Conservation (phyloP, 108 stramenopile species). For the Skeletonema menzelii region DNA sequence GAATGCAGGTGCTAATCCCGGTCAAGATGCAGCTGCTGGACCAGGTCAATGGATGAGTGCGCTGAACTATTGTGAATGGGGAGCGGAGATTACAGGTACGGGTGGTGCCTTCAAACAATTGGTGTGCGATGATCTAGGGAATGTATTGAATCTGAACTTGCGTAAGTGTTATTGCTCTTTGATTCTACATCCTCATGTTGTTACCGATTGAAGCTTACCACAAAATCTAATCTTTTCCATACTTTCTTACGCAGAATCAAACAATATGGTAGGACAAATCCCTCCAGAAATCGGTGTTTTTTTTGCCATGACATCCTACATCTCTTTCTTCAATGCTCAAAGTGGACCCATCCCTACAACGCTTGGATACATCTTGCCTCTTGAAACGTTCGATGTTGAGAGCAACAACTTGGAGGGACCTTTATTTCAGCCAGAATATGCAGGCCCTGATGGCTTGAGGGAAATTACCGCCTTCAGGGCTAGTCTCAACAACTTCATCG, state of each 20-base stretch:
- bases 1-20: slow-evolving; percentile 53
- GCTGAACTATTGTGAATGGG: slow-evolving; percentile 49
- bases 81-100: slow-evolving; percentile 6
- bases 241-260: slow-evolving; percentile 35
- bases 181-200: too few relatives aligned
- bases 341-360: slow-evolving; percentile 39
- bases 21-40: slow-evolving; percentile 14
- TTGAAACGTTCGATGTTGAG: slow-evolving; percentile 50
- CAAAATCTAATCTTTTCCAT: not conserved
- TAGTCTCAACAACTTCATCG: slow-evolving; percentile 62
- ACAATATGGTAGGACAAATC: slow-evolving; percentile 58
- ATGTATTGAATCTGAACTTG: slow-evolving; percentile 46
- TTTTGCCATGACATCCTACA: slow-evolving; percentile 38
- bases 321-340: slow-evolving; percentile 45
- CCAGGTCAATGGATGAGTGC: slow-evolving; percentile 36
- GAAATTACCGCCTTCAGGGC: slow-evolving; percentile 42
- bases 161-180: slow-evolving; percentile 26
- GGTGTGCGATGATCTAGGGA: slow-evolving; percentile 49
- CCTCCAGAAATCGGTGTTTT: slow-evolving; percentile 61
- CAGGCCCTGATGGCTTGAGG: slow-evolving; percentile 30
- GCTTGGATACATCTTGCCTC: slow-evolving; percentile 30
- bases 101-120: slow-evolving; percentile 29
- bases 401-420: slow-evolving; percentile 45
- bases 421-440: slow-evolving; percentile 42
- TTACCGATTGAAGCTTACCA: not conserved